Evolutionary conservation across 1,284 basidiomycete species (phyloP).

Genomic region (Anthracocystis panici-leucophaei): DNA sequence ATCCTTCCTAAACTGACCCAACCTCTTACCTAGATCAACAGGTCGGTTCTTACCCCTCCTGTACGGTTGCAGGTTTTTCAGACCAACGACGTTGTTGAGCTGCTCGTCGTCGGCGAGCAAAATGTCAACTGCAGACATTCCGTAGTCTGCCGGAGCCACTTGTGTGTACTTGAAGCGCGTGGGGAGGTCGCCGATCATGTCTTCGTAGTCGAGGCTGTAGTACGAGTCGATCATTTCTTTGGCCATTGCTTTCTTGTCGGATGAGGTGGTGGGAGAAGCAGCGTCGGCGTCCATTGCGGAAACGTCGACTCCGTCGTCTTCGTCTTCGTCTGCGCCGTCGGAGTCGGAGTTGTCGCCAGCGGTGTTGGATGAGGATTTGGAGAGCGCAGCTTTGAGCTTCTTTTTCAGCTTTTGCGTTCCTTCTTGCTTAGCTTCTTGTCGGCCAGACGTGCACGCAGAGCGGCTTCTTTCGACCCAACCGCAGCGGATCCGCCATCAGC

Average conservation of each 20-base stretch:
- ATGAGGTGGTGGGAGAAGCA: conserved; percentile 6
- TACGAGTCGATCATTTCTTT: conserved; percentile 91
- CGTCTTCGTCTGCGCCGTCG: conserved; percentile 15
- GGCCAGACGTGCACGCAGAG: conserved; percentile 41
- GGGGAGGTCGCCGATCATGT: conserved; percentile 89
- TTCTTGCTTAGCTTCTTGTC: conserved; percentile 78
- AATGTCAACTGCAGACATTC: conserved; percentile 86
- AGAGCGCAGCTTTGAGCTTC: conserved; percentile 66
- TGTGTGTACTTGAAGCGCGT: conserved; percentile 93
- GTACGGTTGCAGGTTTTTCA: conserved; percentile 93
- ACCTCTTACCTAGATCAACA: conserved; percentile 74
- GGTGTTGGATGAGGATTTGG: conserved; percentile 39
- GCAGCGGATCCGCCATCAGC: conserved; percentile 24
- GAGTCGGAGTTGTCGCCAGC: conserved; percentile 32
- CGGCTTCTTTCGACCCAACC: conserved; percentile 32
- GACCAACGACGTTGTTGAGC: conserved; percentile 87
- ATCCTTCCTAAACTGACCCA: conserved; percentile 80
- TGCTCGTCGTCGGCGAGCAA: conserved; percentile 92
- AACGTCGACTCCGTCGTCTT: conserved; percentile 63
- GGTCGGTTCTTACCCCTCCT: conserved; percentile 77
- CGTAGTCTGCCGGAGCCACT: conserved; percentile 78
- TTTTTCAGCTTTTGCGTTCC: conserved; percentile 77
- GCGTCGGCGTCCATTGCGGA: conserved; percentile 51
- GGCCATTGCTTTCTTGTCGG: conserved; percentile 72
- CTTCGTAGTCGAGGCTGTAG: conserved; percentile 92